These are phyloP conservation scores for Saturnispora mendoncae DNA, from an alignment of 805 yeast genomes.

Conservation along the genomic window DNA sequence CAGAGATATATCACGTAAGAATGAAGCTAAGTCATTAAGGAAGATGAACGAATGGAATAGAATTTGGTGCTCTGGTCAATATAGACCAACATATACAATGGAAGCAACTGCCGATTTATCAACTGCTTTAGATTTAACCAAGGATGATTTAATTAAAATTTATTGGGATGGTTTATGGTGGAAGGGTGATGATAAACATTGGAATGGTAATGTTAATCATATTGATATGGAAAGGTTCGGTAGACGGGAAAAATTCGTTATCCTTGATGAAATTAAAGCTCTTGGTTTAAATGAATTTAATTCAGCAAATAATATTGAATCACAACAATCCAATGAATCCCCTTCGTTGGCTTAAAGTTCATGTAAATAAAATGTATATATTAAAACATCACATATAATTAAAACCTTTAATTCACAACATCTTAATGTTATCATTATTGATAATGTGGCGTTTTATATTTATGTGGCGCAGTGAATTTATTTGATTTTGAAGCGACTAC, in stretches of 20 bases:
- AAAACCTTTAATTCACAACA: too few species aligned
- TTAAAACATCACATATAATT: not conserved
- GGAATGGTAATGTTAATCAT: slow-evolving; percentile 63
- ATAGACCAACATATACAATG: slow-evolving; percentile 81
- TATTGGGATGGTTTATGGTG: slow-evolving; percentile 87
- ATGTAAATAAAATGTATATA: slow-evolving; percentile 2
- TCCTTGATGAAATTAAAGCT: slow-evolving; percentile 51
- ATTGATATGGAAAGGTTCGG: slow-evolving; percentile 44
- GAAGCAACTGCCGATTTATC: slow-evolving; percentile 84
- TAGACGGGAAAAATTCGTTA: slow-evolving; percentile 59
- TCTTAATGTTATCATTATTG: too few species aligned
- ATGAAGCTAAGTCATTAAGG: slow-evolving; percentile 59
- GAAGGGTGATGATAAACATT: slow-evolving; percentile 67
- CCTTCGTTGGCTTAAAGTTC: not conserved
- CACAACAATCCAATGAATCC: too few species aligned
- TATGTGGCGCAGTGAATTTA: too few species aligned
- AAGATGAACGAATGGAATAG: slow-evolving; percentile 68
- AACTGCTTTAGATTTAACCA: slow-evolving; percentile 51
- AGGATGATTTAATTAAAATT: slow-evolving; percentile 34
- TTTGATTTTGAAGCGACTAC: too few species aligned
- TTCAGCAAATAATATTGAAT: not conserved
- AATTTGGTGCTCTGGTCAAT: slow-evolving; percentile 81
- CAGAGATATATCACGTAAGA: slow-evolving; percentile 53
- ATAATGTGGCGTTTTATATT: not conserved
- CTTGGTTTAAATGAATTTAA: slow-evolving; percentile 21